Base-by-base conservation (phyloP, 108 stramenopile species). In the Discostella stelligeroides region DNA sequence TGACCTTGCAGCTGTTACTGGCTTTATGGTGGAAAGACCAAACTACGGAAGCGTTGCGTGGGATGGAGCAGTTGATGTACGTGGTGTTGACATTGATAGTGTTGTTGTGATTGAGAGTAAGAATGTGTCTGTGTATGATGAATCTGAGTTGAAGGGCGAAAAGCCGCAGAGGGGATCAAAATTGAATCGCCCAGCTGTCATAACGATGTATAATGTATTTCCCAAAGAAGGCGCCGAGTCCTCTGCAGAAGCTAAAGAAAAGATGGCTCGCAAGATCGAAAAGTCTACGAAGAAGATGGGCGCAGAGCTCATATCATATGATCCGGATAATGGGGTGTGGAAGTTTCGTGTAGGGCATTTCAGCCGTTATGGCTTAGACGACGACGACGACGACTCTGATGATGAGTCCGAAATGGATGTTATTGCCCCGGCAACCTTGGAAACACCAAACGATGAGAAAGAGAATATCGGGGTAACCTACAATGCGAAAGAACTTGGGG, bases 11-110 rank as follows among this genome's bases (percentile, higher is more conserved):
- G 84, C 95, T 46, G 91, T 98, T 18, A 42, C 75, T 7, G 74
- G 81, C 42, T 98, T 98, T 69, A 79, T 78, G 28, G 82, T 98
- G 0, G 68, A 77, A 29, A 68, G 95, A 60, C 60, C 78, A 29
- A 86, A 88, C 37, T 82, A 86, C 50, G 97, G 95, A 30, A 88
- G 80, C 57, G 86, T 98, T 45, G 91, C 91, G 66, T 98, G 97
- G 97, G 84, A 91, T 62, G 97, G 95, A 34, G 86, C 85, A 40
- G 95, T 96, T 4, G 97, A 98, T 81, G 90, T 98, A 24, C 88
- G 96, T 11, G 85, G 79, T 21, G 77, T 89, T 18, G 83, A 97
- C 66, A 64, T 98, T 17, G 96, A 97, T 71, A 46, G 46, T 43
- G 76, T 85, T 49, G 89, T 97, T 28, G 41, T 61, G 42, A 98